A percentile compares a stretch with the other conserved stretches of the same genome.
phyloP scores from a whole-genome alignment of 2,329 filamentous ascomycete genomes.

The Colletotrichum chrysophilum region DNA sequence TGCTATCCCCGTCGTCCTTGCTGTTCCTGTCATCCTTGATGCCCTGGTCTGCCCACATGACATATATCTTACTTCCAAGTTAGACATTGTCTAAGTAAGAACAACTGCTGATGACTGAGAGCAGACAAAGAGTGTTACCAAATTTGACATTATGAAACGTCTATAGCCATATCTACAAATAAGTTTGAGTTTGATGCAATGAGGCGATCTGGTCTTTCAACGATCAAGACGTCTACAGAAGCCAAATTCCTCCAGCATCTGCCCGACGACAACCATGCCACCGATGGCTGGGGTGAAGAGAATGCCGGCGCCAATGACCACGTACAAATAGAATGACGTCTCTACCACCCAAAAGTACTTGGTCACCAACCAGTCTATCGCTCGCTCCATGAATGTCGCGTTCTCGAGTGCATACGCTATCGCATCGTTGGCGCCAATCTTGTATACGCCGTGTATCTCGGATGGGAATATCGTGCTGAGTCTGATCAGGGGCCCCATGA shows the following conservation, averaged over 20 bases:
- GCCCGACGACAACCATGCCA: conserved; percentile 7
- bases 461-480: conserved; percentile 1
- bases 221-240: conserved; percentile 12
- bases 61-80: too few species aligned
- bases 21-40: too few species aligned
- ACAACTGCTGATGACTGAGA: too few species aligned
- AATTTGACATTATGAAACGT: not conserved
- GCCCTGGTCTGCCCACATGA: too few species aligned
- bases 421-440: conserved; percentile 8
- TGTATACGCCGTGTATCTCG: conserved; percentile 9
- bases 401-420: conserved; percentile 16
- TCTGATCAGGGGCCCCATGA: conserved; percentile 7
- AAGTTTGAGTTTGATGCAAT: not conserved
- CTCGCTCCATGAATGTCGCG: conserved; percentile 3
- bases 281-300: conserved; percentile 11
- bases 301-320: not conserved
- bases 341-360: conserved; percentile 15
- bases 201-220: not conserved
- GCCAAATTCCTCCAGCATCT: conserved; percentile 11
- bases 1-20: too few species aligned
- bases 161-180: not conserved
- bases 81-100: too few species aligned
- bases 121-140: too few species aligned
- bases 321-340: conserved; percentile 3
- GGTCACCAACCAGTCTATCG: conserved; percentile 17